Conservation (phyloP, 225 moss, liverwort and hornwort genomes). For the Neckera pumila region DNA sequence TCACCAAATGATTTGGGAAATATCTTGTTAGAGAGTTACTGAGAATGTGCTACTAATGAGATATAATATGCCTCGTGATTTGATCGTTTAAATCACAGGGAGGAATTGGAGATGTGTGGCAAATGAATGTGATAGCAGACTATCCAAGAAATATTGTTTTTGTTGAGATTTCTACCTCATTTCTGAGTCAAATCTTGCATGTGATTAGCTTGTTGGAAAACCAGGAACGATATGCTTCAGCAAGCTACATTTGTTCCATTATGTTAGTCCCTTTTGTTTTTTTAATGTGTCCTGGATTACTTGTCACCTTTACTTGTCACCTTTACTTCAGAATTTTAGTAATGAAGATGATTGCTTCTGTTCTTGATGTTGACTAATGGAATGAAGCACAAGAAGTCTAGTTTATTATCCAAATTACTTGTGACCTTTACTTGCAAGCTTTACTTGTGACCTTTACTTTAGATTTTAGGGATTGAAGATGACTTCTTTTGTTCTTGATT, state of each 20-base stretch:
- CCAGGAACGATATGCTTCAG: neutral
- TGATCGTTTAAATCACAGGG: no score
- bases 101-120: neutral
- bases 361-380: neutral
- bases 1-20: neutral
- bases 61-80: neutral
- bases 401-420: accelerated
- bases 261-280: neutral
- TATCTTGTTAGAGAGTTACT: neutral
- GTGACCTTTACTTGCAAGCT: neutral
- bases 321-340: neutral
- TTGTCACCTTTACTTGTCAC: neutral
- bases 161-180: neutral
- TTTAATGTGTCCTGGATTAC: neutral
- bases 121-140: neutral
- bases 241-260: neutral
- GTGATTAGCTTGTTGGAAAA: neutral
- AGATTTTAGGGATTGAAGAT: no score
- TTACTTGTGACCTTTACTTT: neutral
- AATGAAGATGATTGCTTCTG: neutral
- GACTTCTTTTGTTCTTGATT: neutral
- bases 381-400: neutral
- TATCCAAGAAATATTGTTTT: neutral
- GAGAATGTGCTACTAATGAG: neutral
- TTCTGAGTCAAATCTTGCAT: neutral